These are phyloP conservation scores for Alnus glutinosa DNA, from an alignment of 306 rosid genomes.

Conservation along the genomic window DNA sequence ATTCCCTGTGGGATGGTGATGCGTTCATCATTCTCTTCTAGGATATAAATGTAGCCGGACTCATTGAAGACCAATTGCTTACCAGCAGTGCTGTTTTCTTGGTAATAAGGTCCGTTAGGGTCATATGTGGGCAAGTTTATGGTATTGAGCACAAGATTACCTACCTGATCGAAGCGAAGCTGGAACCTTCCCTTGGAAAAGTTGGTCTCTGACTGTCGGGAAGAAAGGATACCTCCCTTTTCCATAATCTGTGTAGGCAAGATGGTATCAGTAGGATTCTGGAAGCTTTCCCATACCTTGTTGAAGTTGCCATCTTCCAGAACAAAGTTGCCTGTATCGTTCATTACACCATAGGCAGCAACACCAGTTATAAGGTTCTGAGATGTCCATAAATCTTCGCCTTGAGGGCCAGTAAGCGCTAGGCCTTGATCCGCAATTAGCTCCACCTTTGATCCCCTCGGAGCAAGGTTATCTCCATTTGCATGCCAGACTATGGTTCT, in stretches of 20 bases:
- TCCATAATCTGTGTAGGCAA: conserved; percentile 55
- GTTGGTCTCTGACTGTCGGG: conserved; percentile 24
- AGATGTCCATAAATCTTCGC: conserved; percentile 29
- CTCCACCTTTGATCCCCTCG: conserved; percentile 23
- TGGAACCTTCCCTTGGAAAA: background rate
- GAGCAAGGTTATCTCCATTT: conserved; percentile 25
- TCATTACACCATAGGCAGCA: conserved; percentile 30
- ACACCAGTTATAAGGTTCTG: background rate
- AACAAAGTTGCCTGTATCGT: conserved; percentile 49
- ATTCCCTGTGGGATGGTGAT: background rate
- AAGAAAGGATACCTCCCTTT: background rate
- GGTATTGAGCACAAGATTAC: conserved; percentile 36
- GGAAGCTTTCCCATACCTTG: conserved; percentile 51
- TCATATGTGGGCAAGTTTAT: background rate
- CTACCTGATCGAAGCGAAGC: conserved; percentile 26
- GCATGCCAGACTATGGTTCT: conserved; percentile 27
- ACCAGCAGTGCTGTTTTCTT: background rate
- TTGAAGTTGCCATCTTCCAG: conserved; percentile 20
- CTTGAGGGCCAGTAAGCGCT: conserved; percentile 33
- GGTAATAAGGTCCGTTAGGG: conserved; percentile 20
- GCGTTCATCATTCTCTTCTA: conserved; percentile 15
- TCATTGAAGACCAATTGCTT: conserved; percentile 29
- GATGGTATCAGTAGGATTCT: conserved; percentile 36
- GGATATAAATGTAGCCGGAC: conserved; percentile 35
- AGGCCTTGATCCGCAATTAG: conserved; percentile 29